Base-by-base conservation (phyloP, 2,329 filamentous ascomycete genomes). In the Phyllachora maydis region DNA sequence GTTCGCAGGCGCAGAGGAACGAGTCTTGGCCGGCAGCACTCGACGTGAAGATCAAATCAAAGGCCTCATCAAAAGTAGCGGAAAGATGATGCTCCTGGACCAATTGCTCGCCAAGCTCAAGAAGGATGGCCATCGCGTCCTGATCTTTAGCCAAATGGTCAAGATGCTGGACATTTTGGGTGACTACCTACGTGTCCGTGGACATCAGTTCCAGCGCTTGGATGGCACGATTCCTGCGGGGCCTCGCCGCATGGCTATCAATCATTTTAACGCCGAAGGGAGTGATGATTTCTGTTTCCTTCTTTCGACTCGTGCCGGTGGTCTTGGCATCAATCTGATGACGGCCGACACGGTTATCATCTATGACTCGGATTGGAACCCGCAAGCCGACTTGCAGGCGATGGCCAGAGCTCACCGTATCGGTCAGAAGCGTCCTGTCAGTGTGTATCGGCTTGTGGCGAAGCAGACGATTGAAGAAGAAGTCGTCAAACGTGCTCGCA, bases 141-240 rank as follows among this genome's bases (percentile, higher is more conserved):
- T 98, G 32, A 95, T 98, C 33, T 98, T 98, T 56, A 95, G 85
- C 45, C 88, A 98, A 44, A 98, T 98, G 88, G 90, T 98, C 17
- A 90, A 81, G 43, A 95, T 98, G 77, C 64, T 98, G 12, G 83
- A 98, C 40, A 88, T 98, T 25, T 60, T 98, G 2, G 79, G 81
- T 21, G 85, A 98, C 39, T 98, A 98, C 42, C 66, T 95, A 33
- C 77, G 81, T 24, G 65, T 88, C 25, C 75, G 88, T 31, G 82
- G 83, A n/a, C 90, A 95, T 47, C 72, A 88, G 28, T 95, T 88
- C 41, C 90, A 98, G 43, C 68, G 88, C 11, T 65, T 98, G 6
- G 88, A 98, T 42, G 88, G 88, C 35, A 98, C 88, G 3, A 92
- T 98, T 34, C 74, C 79, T 16, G 77, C 88, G 8, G 75, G 70